Evolutionary conservation across 345 rosid species (phyloP).

Genomic region (Heritiera fomes): DNA sequence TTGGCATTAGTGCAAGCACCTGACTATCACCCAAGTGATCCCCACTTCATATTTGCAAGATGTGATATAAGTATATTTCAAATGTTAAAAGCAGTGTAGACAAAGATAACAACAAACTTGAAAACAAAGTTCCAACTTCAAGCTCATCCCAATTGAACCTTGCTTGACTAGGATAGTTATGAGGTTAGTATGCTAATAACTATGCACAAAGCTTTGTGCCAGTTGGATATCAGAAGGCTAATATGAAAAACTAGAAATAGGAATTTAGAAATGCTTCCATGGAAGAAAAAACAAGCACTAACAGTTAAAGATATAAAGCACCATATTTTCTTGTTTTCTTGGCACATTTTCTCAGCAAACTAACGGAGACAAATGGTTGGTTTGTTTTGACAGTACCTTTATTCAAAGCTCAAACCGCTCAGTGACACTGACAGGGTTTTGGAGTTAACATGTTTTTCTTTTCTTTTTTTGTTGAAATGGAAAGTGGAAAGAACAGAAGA

Average conservation of each 20-base stretch:
- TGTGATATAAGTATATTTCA: background rate
- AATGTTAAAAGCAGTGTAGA: no score
- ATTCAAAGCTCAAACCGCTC: slow-evolving; percentile 6
- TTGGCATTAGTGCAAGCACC: background rate
- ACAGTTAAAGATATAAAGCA: background rate
- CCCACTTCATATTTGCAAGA: background rate
- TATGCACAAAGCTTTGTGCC: background rate
- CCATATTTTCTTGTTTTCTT: background rate
- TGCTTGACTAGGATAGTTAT: background rate
- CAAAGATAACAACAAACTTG: no score
- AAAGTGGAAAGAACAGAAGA: background rate
- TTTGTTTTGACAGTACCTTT: slow-evolving; percentile 11
- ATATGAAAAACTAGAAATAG: background rate
- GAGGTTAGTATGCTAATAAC: background rate
- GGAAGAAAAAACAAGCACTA: background rate
- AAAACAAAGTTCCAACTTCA: no score
- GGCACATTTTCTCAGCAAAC: slow-evolving; percentile 9
- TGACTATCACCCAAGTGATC: background rate
- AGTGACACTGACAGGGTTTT: slow-evolving; percentile 8
- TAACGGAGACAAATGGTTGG: slow-evolving; percentile 1
- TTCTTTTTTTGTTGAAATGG: background rate
- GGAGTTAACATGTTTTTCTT: background rate
- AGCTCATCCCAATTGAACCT: background rate
- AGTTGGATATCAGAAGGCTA: slow-evolving; percentile 5
- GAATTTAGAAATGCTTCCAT: background rate